Evolutionary conservation across 176 grass and related monocot genomes (phyloP).

Genomic region (Elaeis guineensis): DNA sequence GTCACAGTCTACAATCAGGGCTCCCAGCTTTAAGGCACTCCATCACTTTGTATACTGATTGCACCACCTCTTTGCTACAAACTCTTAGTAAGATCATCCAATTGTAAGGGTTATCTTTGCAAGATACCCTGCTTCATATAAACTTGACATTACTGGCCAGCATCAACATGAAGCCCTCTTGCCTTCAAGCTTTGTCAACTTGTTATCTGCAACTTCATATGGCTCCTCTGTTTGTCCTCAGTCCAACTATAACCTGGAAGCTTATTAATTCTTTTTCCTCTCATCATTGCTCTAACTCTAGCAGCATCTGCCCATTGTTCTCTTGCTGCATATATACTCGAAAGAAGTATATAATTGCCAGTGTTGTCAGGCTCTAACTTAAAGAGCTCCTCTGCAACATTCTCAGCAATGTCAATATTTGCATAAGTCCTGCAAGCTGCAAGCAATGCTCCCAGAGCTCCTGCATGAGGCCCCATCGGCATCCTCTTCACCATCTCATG

Average conservation of each 20-base stretch:
- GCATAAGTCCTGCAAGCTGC: constrained; percentile 61
- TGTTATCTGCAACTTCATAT: constrained; percentile 15
- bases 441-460: constrained; percentile 61
- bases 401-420: constrained; percentile 66
- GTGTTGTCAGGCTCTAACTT: constrained; percentile 62
- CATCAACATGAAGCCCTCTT: too few relatives aligned
- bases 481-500: constrained; percentile 45
- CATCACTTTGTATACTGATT: too few relatives aligned
- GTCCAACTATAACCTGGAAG: constrained; percentile 61
- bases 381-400: constrained; percentile 57
- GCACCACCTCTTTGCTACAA: too few relatives aligned
- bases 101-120: too few relatives aligned
- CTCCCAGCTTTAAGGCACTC: too few relatives aligned
- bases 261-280: constrained; percentile 40
- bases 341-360: constrained; percentile 70
- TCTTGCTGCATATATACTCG: constrained; percentile 63
- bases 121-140: too few relatives aligned
- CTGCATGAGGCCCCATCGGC: constrained; percentile 56
- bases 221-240: constrained; percentile 28
- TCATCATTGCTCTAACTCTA: constrained; percentile 47
- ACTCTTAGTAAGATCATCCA: too few relatives aligned
- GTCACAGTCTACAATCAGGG: too few relatives aligned
- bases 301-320: constrained; percentile 53
- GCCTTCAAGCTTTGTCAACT: constrained; percentile 6
- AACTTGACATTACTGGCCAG: too few relatives aligned